Percentiles rank a stretch among this genome's conserved stretches.
Conservation (phyloP, 495 filamentous ascomycete species). For the Penicillium desertorum region DNA sequence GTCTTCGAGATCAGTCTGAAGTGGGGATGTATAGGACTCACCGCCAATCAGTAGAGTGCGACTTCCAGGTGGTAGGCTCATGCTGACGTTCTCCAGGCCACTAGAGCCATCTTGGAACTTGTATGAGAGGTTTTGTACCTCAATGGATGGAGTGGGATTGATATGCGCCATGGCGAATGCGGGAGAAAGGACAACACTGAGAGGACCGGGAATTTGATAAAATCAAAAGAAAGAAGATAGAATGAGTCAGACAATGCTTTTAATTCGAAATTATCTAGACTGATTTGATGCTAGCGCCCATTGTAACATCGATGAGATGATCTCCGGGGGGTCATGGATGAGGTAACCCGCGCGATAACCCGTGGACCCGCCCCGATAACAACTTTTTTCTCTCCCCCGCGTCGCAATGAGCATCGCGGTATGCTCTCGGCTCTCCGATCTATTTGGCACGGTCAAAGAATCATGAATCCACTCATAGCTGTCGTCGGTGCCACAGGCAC, state of each 20-base stretch:
- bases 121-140: slow-evolving; percentile 77
- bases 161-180: slow-evolving; percentile 20
- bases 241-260: slow-evolving; percentile 5
- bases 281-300: slow-evolving; percentile 3
- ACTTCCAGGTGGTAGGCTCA: slow-evolving; percentile 76
- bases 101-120: slow-evolving; percentile 77
- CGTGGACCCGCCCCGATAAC: neutral
- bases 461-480: slow-evolving; percentile 67
- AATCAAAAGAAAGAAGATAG: neutral
- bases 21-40: slow-evolving; percentile 31
- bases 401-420: slow-evolving; percentile 13
- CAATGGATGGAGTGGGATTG: slow-evolving; percentile 53
- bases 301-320: neutral
- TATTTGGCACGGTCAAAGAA: slow-evolving; percentile 17
- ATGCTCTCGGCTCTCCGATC: slow-evolving; percentile 33
- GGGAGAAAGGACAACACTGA: neutral
- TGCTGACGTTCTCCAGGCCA: slow-evolving; percentile 67
- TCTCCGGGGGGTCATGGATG: slow-evolving; percentile 9
- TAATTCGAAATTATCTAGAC: slow-evolving; percentile 1
- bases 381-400: neutral
- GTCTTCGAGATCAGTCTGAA: neutral
- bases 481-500: slow-evolving; percentile 93
- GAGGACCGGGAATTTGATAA: neutral
- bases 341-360: slow-evolving; percentile 24
- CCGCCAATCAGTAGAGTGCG: slow-evolving; percentile 92